phyloP scores from a whole-genome alignment of 805 yeast genomes.

The Wickerhamiella occidentalis region DNA sequence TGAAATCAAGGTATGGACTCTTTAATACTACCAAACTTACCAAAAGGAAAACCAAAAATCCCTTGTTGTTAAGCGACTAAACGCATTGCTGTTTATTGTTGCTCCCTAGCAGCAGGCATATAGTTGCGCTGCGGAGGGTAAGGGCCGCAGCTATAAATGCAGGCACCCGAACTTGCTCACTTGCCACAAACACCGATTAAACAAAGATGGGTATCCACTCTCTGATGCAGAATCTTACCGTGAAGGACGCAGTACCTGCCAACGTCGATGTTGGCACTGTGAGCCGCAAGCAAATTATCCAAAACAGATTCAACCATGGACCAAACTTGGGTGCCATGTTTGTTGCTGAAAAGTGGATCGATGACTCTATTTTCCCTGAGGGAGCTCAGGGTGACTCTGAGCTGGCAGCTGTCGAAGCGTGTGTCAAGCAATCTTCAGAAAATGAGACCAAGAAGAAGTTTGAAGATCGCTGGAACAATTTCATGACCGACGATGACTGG shows the following conservation, averaged over 20 bases:
- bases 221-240: slow-evolving; percentile 17
- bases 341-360: slow-evolving; percentile 71
- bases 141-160: slow-evolving; percentile 2
- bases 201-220: slow-evolving; percentile 25
- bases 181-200: neutral
- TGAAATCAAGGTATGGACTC: no score
- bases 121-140: slow-evolving; percentile 1
- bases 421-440: slow-evolving; percentile 37
- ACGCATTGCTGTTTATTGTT: neutral
- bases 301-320: slow-evolving; percentile 48
- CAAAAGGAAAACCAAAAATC: no score
- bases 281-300: slow-evolving; percentile 25
- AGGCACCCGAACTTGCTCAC: neutral
- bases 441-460: slow-evolving; percentile 40
- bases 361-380: slow-evolving; percentile 45
- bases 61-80: neutral
- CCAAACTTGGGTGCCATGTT: slow-evolving; percentile 78
- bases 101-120: neutral
- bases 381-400: slow-evolving; percentile 47
- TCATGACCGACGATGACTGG: slow-evolving; percentile 65
- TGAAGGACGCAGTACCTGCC: slow-evolving; percentile 22
- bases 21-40: no score
- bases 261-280: slow-evolving; percentile 24
- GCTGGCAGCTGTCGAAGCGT: slow-evolving; percentile 52
- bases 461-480: slow-evolving; percentile 56